These are phyloP conservation scores for Blastosporella zonata DNA, from an alignment of 1,284 basidiomycete species.

Conservation along the genomic window DNA sequence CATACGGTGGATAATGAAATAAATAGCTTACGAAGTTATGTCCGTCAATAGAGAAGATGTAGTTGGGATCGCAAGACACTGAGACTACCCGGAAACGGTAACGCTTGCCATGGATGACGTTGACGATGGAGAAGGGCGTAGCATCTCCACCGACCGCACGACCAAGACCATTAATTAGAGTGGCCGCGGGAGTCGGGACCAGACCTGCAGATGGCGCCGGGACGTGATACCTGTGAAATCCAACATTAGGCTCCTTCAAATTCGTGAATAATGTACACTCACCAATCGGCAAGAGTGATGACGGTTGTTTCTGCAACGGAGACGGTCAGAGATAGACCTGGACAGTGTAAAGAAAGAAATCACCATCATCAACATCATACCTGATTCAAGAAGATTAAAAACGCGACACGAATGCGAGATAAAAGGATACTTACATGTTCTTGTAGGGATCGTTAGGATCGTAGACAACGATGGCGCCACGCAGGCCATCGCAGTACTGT, in stretches of 20 bases:
- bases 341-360: neutral
- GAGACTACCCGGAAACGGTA: conserved; percentile 42
- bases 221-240: conserved; percentile 24
- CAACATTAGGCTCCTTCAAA: neutral
- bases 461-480: conserved; percentile 45
- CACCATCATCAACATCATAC: conserved; percentile 10
- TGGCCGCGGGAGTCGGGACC: conserved; percentile 27
- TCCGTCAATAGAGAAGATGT: conserved; percentile 38
- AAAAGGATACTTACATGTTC: conserved; percentile 1
- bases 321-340: neutral
- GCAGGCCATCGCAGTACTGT: conserved; percentile 41
- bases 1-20: neutral
- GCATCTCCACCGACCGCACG: conserved; percentile 29
- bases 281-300: conserved; percentile 38
- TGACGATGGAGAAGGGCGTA: conserved; percentile 31
- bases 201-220: conserved; percentile 23
- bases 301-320: conserved; percentile 5
- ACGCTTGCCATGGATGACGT: conserved; percentile 26
- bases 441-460: conserved; percentile 42
- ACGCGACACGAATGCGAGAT: neutral
- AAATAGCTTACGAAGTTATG: conserved; percentile 28
- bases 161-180: conserved; percentile 52
- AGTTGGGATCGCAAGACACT: conserved; percentile 39
- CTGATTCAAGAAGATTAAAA: neutral
- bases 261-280: conserved; percentile 14